Evolutionary conservation across 1,284 basidiomycete species (phyloP).

Genomic region (Mycena citricolor): DNA sequence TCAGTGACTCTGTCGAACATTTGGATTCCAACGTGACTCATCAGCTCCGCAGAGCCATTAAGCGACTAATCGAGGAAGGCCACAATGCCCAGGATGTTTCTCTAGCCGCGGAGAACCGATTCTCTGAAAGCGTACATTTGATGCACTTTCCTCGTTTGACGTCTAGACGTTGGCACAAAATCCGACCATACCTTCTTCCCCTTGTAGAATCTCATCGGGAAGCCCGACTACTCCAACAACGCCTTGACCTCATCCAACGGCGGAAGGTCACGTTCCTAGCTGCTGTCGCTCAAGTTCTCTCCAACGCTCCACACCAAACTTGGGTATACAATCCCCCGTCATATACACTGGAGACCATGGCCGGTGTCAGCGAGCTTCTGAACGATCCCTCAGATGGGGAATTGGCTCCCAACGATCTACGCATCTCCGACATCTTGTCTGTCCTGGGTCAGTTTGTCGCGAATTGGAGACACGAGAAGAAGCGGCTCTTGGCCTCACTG

Average conservation of each 20-base stretch:
- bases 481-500: slow-evolving; percentile 8
- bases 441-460: slow-evolving; percentile 13
- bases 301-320: slow-evolving; percentile 9
- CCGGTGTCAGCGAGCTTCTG: slow-evolving; percentile 9
- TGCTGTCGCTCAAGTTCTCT: slow-evolving; percentile 13
- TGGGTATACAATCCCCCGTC: slow-evolving; percentile 14
- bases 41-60: slow-evolving; percentile 12
- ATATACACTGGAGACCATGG: slow-evolving; percentile 12
- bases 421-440: slow-evolving; percentile 10
- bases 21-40: too few relatives aligned
- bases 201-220: slow-evolving; percentile 3
- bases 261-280: neutral
- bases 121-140: neutral
- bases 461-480: slow-evolving; percentile 15
- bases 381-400: slow-evolving; percentile 10
- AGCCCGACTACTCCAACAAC: slow-evolving; percentile 8
- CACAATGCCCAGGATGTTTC: slow-evolving; percentile 8
- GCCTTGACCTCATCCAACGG: neutral
- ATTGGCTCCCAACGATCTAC: slow-evolving; percentile 8
- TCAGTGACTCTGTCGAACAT: too few relatives aligned
- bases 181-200: slow-evolving; percentile 12
- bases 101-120: neutral
- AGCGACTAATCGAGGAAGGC: slow-evolving; percentile 13
- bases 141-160: slow-evolving; percentile 12
- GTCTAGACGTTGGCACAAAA: slow-evolving; percentile 15